Percentiles rank a stretch among this genome's conserved stretches.
Evolutionary conservation across 208 protist species (phyloP).

Genomic region (Kentomonas sorsogonicus): DNA sequence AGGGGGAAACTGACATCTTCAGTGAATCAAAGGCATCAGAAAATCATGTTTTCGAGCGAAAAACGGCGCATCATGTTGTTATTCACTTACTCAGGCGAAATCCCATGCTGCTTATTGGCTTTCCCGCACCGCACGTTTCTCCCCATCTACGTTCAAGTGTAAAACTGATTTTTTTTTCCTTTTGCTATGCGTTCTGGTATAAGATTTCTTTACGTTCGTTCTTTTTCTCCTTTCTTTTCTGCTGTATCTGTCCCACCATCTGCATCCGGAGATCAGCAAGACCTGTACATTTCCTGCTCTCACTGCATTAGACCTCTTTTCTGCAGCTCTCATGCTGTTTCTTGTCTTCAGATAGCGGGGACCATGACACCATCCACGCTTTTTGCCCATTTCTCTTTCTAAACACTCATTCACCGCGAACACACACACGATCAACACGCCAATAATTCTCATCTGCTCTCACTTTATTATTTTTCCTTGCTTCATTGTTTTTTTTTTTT

Average conservation of each 20-base stretch:
- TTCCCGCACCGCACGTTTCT: too few relatives aligned
- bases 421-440: background rate
- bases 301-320: background rate
- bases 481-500: background rate
- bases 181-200: background rate
- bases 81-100: too few relatives aligned
- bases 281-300: background rate
- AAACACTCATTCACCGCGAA: background rate
- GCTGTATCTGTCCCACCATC: constrained; percentile 1
- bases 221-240: constrained; percentile 12
- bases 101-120: too few relatives aligned
- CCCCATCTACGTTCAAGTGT: background rate
- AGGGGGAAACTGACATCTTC: too few relatives aligned
- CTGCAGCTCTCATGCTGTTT: background rate
- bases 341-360: background rate
- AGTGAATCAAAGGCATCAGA: too few relatives aligned
- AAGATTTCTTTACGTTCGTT: constrained; percentile 4
- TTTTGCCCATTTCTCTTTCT: background rate
- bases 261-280: too few relatives aligned
- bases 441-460: background rate
- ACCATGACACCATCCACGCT: background rate
- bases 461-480: background rate
- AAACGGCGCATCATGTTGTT: too few relatives aligned
- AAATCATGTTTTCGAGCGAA: too few relatives aligned
- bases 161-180: background rate